Conservation (phyloP, 139 green algal species). For the Micractinium conductrix region DNA sequence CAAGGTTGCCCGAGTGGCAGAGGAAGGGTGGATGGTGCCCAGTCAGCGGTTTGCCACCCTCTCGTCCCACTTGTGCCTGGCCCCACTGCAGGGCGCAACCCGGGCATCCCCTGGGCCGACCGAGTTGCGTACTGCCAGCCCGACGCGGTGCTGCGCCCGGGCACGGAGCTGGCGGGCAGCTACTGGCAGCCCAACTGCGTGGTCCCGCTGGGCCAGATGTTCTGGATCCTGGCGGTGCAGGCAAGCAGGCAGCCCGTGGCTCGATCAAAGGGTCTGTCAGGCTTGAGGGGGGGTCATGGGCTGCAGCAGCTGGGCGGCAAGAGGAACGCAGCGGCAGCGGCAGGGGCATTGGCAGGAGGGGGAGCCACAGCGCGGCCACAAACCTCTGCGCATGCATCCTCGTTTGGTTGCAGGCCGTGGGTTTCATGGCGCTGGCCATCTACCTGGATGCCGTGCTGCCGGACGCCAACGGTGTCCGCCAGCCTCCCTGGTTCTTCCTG, state of each 20-base stretch:
- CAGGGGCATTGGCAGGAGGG: no score
- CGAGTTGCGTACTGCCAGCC: slow-evolving; percentile 71
- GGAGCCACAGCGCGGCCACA: no score
- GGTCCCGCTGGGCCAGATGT: slow-evolving; percentile 62
- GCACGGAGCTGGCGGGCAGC: slow-evolving; percentile 2
- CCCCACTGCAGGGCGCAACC: background rate
- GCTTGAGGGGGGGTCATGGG: no score
- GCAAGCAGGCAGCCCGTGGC: background rate
- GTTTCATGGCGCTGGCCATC: slow-evolving; percentile 65
- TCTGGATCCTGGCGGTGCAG: slow-evolving; percentile 59
- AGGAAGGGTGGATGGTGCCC: no score
- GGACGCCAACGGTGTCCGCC: slow-evolving; percentile 53
- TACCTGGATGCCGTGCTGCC: slow-evolving; percentile 88
- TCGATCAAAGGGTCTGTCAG: no score
- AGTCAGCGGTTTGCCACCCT: background rate
- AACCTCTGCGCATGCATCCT: no score
- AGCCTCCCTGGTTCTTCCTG: slow-evolving; percentile 61
- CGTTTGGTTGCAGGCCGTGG: slow-evolving; percentile 49
- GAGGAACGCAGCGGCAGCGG: no score
- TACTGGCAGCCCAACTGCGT: slow-evolving; percentile 72
- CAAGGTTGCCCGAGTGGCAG: no score
- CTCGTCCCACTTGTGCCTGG: background rate
- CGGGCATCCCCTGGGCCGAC: slow-evolving; percentile 63
- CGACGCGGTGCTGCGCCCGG: slow-evolving; percentile 3
- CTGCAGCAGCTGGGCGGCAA: no score